Percentiles rank a stretch among this genome's conserved stretches.
Evolutionary conservation across 768 basidiomycete species (phyloP).

Genomic region (Lanmaoa rubissima): DNA sequence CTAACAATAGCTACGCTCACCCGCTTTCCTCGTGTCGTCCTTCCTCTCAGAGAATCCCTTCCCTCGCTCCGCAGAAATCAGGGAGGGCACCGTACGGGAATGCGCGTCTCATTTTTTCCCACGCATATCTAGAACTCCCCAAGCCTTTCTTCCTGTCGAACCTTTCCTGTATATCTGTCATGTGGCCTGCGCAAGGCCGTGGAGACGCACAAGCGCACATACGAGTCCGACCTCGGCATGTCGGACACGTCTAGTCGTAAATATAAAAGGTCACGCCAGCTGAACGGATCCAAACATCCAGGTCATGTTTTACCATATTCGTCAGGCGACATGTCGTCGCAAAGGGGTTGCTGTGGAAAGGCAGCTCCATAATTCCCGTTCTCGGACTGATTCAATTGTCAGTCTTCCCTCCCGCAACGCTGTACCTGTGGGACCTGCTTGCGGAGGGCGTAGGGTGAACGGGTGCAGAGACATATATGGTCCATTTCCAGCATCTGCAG

Average conservation of each 20-base stretch:
- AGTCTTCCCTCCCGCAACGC: neutral
- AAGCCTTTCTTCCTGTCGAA: neutral
- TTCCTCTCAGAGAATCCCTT: constrained; percentile 18
- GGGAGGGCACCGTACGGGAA: constrained; percentile 12
- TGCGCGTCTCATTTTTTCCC: neutral
- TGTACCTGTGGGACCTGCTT: constrained; percentile 5
- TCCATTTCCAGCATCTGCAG: neutral
- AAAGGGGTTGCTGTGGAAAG: constrained; percentile 22
- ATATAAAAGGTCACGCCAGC: neutral
- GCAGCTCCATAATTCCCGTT: constrained; percentile 17
- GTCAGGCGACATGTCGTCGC: constrained; percentile 8
- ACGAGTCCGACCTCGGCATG: constrained; percentile 8
- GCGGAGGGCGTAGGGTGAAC: constrained; percentile 20
- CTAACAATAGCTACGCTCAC: constrained; percentile 15
- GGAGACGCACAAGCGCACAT: neutral
- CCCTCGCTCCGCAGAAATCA: constrained; percentile 12
- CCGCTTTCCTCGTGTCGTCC: constrained; percentile 9
- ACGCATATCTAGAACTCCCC: neutral
- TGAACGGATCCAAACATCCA: neutral
- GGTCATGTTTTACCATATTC: constrained; percentile 13
- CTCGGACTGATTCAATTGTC: constrained; percentile 4
- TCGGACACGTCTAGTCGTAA: neutral
- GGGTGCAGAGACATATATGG: neutral
- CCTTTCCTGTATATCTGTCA: constrained; percentile 6
- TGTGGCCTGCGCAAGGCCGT: constrained; percentile 8